Percentiles rank a stretch among this genome's conserved stretches.
These are phyloP conservation scores for Phlebopus sp. DNA, from an alignment of 1,284 basidiomycete species.

Conservation along the genomic window DNA sequence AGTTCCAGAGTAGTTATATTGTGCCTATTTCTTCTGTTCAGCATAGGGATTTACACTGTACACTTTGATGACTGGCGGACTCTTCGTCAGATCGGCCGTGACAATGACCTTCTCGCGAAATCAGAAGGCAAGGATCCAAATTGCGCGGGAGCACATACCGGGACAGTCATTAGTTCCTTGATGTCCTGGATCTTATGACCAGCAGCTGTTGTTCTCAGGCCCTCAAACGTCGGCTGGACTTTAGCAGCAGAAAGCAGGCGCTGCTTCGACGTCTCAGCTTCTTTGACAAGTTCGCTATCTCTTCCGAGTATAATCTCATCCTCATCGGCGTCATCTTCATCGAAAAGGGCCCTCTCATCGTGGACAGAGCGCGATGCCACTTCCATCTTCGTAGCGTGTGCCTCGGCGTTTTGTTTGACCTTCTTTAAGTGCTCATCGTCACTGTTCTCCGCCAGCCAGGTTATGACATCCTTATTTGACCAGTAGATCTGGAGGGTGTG, in stretches of 20 bases:
- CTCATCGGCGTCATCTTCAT: slow-evolving; percentile 77
- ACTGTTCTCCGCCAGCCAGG: slow-evolving; percentile 90
- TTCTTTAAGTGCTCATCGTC: slow-evolving; percentile 93
- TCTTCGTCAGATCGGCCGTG: slow-evolving; percentile 90
- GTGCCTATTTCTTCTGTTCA: slow-evolving; percentile 42
- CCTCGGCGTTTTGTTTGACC: slow-evolving; percentile 85
- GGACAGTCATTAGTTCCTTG: slow-evolving; percentile 84
- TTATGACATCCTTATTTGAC: slow-evolving; percentile 89
- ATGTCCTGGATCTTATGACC: slow-evolving; percentile 94
- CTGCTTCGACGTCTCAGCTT: slow-evolving; percentile 69
- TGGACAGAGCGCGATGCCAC: slow-evolving; percentile 75
- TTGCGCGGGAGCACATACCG: slow-evolving; percentile 51
- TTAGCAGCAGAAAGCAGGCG: slow-evolving; percentile 73
- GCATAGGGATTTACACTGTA: slow-evolving; percentile 87
- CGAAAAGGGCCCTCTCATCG: slow-evolving; percentile 85
- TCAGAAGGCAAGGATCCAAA: slow-evolving; percentile 6
- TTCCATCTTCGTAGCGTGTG: slow-evolving; percentile 84
- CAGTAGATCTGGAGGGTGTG: slow-evolving; percentile 91
- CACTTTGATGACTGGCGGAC: slow-evolving; percentile 91
- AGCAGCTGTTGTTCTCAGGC: slow-evolving; percentile 62
- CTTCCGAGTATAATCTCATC: slow-evolving; percentile 79
- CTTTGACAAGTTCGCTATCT: slow-evolving; percentile 40
- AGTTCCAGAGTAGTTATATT: slow-evolving; percentile 10
- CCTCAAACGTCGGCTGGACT: slow-evolving; percentile 74
- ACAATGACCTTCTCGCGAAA: slow-evolving; percentile 70